phyloP scores from a whole-genome alignment of 495 filamentous ascomycete species.

The Aspergillus incahuasiensis region DNA sequence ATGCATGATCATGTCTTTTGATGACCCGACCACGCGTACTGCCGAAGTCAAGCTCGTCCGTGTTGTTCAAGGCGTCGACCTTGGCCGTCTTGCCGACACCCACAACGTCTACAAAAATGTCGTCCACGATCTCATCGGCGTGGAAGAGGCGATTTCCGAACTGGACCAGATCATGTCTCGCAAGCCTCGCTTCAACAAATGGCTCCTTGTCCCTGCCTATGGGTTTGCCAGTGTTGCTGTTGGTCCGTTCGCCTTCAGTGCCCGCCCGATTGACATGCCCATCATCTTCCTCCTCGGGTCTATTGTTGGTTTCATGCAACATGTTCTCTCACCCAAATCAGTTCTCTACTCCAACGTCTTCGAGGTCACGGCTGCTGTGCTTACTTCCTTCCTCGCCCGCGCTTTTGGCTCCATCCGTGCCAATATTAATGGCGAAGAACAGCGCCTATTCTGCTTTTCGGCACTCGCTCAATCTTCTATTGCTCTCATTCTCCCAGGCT shows the following conservation, averaged over 20 bases:
- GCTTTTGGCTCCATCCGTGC: slow-evolving; percentile 71
- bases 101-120: slow-evolving; percentile 93
- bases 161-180: slow-evolving; percentile 64
- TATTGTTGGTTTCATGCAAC: slow-evolving; percentile 76
- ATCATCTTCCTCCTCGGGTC: slow-evolving; percentile 80
- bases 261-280: slow-evolving; percentile 80
- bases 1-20: slow-evolving; percentile 94
- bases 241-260: slow-evolving; percentile 85
- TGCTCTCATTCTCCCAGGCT: slow-evolving; percentile 87
- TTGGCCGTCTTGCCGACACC: slow-evolving; percentile 77
- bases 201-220: slow-evolving; percentile 72
- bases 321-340: slow-evolving; percentile 70
- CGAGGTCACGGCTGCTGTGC: slow-evolving; percentile 77
- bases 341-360: slow-evolving; percentile 83
- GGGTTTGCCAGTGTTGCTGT: slow-evolving; percentile 73
- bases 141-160: slow-evolving; percentile 74
- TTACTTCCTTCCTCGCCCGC: slow-evolving; percentile 82
- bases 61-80: slow-evolving; percentile 70
- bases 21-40: slow-evolving; percentile 83
- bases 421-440: slow-evolving; percentile 44
- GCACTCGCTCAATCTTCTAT: slow-evolving; percentile 87
- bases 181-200: slow-evolving; percentile 62
- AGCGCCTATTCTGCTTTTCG: slow-evolving; percentile 80
- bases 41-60: slow-evolving; percentile 89
- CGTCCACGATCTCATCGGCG: slow-evolving; percentile 78